phyloP scores from a whole-genome alignment of 345 rosid species.

The Kernera saxatilis region DNA sequence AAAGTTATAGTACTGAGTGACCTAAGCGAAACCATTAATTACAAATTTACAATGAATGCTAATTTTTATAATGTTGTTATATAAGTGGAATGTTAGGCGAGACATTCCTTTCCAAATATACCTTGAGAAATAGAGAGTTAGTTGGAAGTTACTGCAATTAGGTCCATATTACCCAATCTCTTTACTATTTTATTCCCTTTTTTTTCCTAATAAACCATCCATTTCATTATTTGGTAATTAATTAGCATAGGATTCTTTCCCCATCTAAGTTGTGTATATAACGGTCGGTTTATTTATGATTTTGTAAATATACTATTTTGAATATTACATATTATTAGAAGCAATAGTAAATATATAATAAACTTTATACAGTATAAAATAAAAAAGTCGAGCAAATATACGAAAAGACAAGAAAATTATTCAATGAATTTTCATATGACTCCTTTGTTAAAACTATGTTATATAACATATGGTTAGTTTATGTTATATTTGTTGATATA shows the following conservation, averaged over 20 bases:
- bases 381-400: not conserved
- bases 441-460: not conserved
- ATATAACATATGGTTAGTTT: not conserved
- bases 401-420: not conserved
- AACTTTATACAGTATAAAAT: not conserved
- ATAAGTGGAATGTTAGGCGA: conserved; percentile 20
- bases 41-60: conserved; percentile 5
- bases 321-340: not conserved
- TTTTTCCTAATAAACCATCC: not conserved
- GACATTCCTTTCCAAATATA: conserved; percentile 26
- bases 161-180: conserved; percentile 15
- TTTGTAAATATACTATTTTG: not conserved
- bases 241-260: conserved; percentile 1
- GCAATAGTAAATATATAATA: not conserved
- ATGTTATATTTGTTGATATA: not conserved
- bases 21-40: not conserved
- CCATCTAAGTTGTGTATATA: not conserved
- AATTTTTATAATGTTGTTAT: not conserved
- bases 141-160: conserved; percentile 22
- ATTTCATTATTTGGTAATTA: conserved; percentile 3
- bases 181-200: not conserved
- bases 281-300: not conserved
- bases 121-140: not conserved
- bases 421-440: not conserved
- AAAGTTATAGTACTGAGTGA: conserved; percentile 2